These are phyloP conservation scores for Cytospora piceae DNA, from an alignment of 2,329 filamentous ascomycete genomes.

Conservation along the genomic window DNA sequence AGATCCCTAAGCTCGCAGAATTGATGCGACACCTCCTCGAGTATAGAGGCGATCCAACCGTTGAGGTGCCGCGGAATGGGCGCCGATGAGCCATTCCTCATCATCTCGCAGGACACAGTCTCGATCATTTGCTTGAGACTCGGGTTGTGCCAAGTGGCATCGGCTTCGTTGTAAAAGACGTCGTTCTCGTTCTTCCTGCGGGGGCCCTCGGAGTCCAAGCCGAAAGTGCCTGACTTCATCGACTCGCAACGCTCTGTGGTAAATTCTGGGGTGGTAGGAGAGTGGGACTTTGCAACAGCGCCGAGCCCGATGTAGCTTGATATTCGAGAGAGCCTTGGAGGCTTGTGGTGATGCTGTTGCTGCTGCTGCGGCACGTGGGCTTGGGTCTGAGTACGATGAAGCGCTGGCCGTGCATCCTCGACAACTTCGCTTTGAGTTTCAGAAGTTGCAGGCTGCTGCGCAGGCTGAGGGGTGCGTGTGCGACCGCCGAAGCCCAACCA, in stretches of 20 bases:
- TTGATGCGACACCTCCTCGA: slow-evolving; percentile 27
- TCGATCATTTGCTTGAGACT: slow-evolving; percentile 30
- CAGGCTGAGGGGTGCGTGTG: slow-evolving; percentile 16
- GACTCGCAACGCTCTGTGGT: slow-evolving; percentile 19
- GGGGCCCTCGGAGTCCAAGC: neutral
- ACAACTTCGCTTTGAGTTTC: slow-evolving; percentile 4
- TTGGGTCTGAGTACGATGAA: slow-evolving; percentile 21
- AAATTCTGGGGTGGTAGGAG: slow-evolving; percentile 12
- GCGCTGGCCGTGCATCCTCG: neutral
- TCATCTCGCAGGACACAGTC: slow-evolving; percentile 26
- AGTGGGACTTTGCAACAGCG: slow-evolving; percentile 14
- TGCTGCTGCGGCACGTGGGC: slow-evolving; percentile 9
- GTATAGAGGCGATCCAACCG: slow-evolving; percentile 24
- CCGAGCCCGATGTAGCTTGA: slow-evolving; percentile 29
- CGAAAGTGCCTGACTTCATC: slow-evolving; percentile 2
- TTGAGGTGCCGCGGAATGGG: slow-evolving; percentile 31
- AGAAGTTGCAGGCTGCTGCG: neutral
- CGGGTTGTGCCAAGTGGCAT: slow-evolving; percentile 28
- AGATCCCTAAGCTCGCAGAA: slow-evolving; percentile 6
- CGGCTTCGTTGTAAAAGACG: slow-evolving; percentile 12
- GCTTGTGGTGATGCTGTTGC: slow-evolving; percentile 8
- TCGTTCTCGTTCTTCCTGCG: neutral
- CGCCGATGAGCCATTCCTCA: slow-evolving; percentile 23
- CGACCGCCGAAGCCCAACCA: slow-evolving; percentile 23
- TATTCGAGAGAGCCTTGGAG: slow-evolving; percentile 23